Base-by-base conservation (phyloP, 345 rosid genomes). In the Populus pruinosa region DNA sequence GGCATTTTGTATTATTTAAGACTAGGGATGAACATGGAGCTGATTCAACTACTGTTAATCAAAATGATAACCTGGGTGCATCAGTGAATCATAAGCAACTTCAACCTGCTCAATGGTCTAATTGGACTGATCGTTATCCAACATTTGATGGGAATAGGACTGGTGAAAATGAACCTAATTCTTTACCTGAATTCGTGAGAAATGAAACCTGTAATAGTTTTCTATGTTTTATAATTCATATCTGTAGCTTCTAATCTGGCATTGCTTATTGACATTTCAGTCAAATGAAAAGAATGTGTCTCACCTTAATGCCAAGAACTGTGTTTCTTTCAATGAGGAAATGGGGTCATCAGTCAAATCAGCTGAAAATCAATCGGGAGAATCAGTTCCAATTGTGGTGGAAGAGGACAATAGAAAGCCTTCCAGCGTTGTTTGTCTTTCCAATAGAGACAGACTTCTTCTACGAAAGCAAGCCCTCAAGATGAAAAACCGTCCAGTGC, bases 361-460 rank as follows among this genome's bases (percentile, higher is more conserved):
- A 47, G 78, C 75, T 21, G 41, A 78, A 74, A 76, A 35, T 77
- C 72, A 70, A 31, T 71, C 78, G 78, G 79, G 68, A 74, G 66
- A 69, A 78, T 83, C 84, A 66, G 56, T 66, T 76, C 71, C 50
- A 31, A 2, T 27, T 53, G 83, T 55, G n/a, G 78, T n/a, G 11
- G 78, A 78, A 79, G 62, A 44, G 69, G 72, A 72, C n/a, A 79
- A 77, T 53, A 77, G 82, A 77, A 81, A 76, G 77, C 80, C 80
- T 20, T 74, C 84, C 70, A 80, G 82, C 78, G 65, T 66, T 13
- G 11, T 75, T 75, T 78, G 74, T 75, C 96, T 95, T 66, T 89
- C 97, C 35, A 93, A 95, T 72, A 95, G 84, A 82, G 97, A 92
- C 78, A 90, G 97, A 86, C 98, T 95, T 73, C 88, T 93, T 74